phyloP scores from a whole-genome alignment of 1,284 basidiomycete species.

The Ganoderma sinense region DNA sequence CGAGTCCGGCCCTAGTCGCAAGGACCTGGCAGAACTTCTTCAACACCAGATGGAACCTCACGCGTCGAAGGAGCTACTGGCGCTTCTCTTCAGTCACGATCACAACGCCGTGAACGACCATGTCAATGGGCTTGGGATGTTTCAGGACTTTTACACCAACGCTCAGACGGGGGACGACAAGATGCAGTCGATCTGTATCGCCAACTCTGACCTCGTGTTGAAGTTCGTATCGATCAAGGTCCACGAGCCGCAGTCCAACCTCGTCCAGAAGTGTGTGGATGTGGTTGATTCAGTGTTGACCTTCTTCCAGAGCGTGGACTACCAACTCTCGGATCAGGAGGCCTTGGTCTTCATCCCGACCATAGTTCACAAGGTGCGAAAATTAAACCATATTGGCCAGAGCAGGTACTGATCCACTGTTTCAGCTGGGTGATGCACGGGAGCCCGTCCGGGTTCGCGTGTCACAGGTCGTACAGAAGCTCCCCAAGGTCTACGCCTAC shows the following conservation, averaged over 20 bases:
- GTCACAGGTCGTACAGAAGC: constrained; percentile 73
- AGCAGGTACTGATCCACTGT: constrained; percentile 91
- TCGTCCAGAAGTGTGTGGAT: constrained; percentile 91
- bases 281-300: constrained; percentile 83
- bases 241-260: constrained; percentile 93
- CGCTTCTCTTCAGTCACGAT: constrained; percentile 92
- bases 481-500: constrained; percentile 87
- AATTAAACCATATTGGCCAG: constrained; percentile 83
- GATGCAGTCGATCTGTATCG: constrained; percentile 76
- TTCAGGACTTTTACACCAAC: constrained; percentile 80
- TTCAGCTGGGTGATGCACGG: constrained; percentile 84
- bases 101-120: constrained; percentile 96
- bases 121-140: constrained; percentile 76
- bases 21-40: constrained; percentile 88
- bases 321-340: constrained; percentile 90
- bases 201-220: constrained; percentile 91
- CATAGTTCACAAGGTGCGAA: constrained; percentile 83
- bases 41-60: constrained; percentile 93
- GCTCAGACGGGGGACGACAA: constrained; percentile 70
- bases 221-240: constrained; percentile 95
- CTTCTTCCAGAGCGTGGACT: constrained; percentile 75
- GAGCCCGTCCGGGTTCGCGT: constrained; percentile 79
- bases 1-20: constrained; percentile 81
- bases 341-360: constrained; percentile 91
- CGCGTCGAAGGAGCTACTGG: constrained; percentile 79